phyloP scores from a whole-genome alignment of 164 flowering plant species.

The Litsea cubeba region DNA sequence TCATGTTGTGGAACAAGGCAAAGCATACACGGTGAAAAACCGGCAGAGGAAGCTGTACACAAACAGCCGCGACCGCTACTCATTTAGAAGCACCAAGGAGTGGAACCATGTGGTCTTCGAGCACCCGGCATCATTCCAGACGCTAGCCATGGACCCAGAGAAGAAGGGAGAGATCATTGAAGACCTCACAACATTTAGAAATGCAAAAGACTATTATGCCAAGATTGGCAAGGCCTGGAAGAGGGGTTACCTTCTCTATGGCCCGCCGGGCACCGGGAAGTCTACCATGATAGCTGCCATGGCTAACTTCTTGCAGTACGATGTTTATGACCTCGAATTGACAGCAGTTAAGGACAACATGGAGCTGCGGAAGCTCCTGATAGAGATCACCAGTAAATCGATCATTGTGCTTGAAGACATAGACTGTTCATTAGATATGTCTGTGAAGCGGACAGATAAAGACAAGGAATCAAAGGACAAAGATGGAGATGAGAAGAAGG shows the following conservation, averaged over 20 bases:
- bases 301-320: conserved; percentile 52
- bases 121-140: conserved; percentile 56
- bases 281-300: conserved; percentile 64
- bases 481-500: conserved; percentile 20
- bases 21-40: conserved; percentile 27
- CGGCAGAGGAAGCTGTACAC: conserved; percentile 58
- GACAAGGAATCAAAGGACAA: conserved; percentile 22
- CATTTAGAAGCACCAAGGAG: conserved; percentile 25
- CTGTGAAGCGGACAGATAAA: conserved; percentile 45
- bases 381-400: conserved; percentile 44
- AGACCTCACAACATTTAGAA: conserved; percentile 39
- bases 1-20: conserved; percentile 44
- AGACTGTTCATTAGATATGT: conserved; percentile 63
- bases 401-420: conserved; percentile 74
- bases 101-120: conserved; percentile 57
- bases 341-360: conserved; percentile 52
- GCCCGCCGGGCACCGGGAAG: conserved; percentile 67
- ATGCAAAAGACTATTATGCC: conserved; percentile 46
- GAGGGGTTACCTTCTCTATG: conserved; percentile 56
- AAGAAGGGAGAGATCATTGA: conserved; percentile 46
- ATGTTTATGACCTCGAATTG: conserved; percentile 61
- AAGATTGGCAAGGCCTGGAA: conserved; percentile 61
- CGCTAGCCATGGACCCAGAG: conserved; percentile 48
- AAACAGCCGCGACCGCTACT: conserved; percentile 25
- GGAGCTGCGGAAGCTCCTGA: conserved; percentile 48